A percentile compares a stretch with the other conserved stretches of the same genome.
Conservation (phyloP, 768 basidiomycete species). For the Boletus huronensis region DNA sequence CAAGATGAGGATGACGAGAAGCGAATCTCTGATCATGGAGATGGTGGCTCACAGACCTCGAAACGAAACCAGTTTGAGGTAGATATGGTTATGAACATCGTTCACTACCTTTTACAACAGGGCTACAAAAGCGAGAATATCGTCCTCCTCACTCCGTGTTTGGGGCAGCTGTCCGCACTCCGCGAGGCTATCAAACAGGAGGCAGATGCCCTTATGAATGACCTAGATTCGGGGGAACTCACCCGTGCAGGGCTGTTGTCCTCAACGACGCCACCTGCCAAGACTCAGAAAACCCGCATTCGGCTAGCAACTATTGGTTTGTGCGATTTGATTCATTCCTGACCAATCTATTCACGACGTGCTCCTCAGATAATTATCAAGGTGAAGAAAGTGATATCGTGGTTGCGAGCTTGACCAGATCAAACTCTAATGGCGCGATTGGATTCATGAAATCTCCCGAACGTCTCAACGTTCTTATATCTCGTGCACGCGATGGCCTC, state of each 20-base stretch:
- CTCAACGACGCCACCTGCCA: conserved; percentile 30
- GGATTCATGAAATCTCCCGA: conserved; percentile 73
- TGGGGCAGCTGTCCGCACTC: conserved; percentile 60
- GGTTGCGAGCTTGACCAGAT: conserved; percentile 56
- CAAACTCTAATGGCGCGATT: conserved; percentile 52
- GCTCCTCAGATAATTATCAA: conserved; percentile 62
- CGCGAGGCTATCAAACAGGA: conserved; percentile 40
- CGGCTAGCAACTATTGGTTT: conserved; percentile 65
- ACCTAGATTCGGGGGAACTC: conserved; percentile 58
- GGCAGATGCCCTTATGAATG: conserved; percentile 60
- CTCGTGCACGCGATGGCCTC: conserved; percentile 60
- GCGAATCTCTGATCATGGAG: conserved; percentile 42
- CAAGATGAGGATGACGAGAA: conserved; percentile 49
- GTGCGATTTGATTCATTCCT: conserved; percentile 2
- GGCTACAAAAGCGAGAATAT: conserved; percentile 60
- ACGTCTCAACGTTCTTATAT: conserved; percentile 67
- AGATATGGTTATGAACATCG: conserved; percentile 61
- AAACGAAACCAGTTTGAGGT: conserved; percentile 63
- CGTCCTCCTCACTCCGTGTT: conserved; percentile 66
- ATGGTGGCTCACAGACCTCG: conserved; percentile 47
- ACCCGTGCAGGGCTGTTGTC: conserved; percentile 52
- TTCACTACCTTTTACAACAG: conserved; percentile 63
- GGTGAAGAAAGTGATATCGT: conserved; percentile 74
- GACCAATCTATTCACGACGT: neutral
- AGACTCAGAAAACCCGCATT: conserved; percentile 42